Conservation (phyloP, 75 land plant species). For the Larix kaempferi region DNA sequence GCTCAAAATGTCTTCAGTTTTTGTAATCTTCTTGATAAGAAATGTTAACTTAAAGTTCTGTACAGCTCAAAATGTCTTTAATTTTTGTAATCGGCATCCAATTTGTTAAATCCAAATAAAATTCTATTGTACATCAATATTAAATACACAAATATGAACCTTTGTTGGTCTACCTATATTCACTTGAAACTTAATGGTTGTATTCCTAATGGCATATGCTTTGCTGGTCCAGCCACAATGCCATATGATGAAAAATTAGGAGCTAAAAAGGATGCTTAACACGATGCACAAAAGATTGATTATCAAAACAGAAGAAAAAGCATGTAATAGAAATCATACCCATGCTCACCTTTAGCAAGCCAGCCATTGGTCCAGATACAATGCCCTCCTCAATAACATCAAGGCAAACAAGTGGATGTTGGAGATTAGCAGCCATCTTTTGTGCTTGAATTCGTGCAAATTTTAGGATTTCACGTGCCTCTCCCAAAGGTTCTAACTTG, state of each 20-base stretch:
- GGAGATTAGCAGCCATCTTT: constrained; percentile 64
- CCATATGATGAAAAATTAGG: background rate
- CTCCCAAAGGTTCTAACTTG: constrained; percentile 68
- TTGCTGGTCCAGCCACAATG: background rate
- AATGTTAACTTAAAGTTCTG: too few species aligned
- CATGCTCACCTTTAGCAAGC: constrained; percentile 60
- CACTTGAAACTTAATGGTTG: background rate
- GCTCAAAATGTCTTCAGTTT: too few species aligned
- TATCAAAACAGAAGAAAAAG: background rate
- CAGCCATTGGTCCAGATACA: constrained; percentile 72
- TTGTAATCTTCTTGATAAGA: too few species aligned
- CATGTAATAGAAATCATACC: background rate
- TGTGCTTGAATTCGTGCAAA: constrained; percentile 63
- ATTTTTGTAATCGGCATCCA: too few species aligned
- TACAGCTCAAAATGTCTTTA: too few species aligned
- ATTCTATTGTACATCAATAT: too few species aligned
- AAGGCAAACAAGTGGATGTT: constrained; percentile 70
- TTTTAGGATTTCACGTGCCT: constrained; percentile 74
- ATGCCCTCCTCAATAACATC: constrained; percentile 83
- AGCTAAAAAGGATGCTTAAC: too few species aligned
- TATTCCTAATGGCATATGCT: background rate
- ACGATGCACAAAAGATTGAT: too few species aligned
- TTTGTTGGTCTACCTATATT: too few species aligned
- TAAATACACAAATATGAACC: too few species aligned
- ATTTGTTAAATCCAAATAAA: too few species aligned